Conservation (phyloP, 2,329 filamentous ascomycete genomes). For the Fusarium continuum region DNA sequence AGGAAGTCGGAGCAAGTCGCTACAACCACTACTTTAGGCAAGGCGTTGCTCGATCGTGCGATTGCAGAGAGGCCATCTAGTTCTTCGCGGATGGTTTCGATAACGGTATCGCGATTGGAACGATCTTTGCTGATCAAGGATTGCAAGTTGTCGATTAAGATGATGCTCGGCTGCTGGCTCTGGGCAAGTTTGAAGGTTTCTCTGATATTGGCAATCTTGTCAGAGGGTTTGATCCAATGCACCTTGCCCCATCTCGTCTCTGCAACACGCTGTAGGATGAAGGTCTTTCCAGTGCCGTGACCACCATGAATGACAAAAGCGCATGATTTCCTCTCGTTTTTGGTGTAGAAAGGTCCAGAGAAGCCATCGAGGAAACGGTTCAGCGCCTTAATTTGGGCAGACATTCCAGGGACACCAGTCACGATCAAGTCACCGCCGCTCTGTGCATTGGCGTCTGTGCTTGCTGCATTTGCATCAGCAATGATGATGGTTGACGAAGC, state of each 20-base stretch:
- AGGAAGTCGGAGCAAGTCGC: slow-evolving; percentile 77
- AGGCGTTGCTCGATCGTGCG: slow-evolving; percentile 48
- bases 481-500: slow-evolving; percentile 52
- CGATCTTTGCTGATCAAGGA: slow-evolving; percentile 71
- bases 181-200: slow-evolving; percentile 76
- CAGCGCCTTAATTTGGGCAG: slow-evolving; percentile 69
- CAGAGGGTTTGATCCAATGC: slow-evolving; percentile 65
- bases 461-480: slow-evolving; percentile 42
- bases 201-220: slow-evolving; percentile 68
- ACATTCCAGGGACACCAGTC: slow-evolving; percentile 72
- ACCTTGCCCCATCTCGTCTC: slow-evolving; percentile 76
- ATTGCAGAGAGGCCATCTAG: slow-evolving; percentile 62
- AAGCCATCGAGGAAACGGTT: slow-evolving; percentile 73
- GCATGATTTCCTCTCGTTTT: slow-evolving; percentile 53
- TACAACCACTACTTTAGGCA: slow-evolving; percentile 74
- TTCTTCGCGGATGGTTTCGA: slow-evolving; percentile 61
- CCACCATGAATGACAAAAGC: slow-evolving; percentile 82
- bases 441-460: slow-evolving; percentile 23
- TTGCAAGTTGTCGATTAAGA: slow-evolving; percentile 83
- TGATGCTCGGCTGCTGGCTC: slow-evolving; percentile 75
- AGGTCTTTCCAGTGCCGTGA: slow-evolving; percentile 84
- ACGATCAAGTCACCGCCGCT: slow-evolving; percentile 54
- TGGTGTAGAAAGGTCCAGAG: slow-evolving; percentile 48
- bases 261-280: slow-evolving; percentile 74
- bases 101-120: slow-evolving; percentile 59